Percentiles rank a stretch among this genome's conserved stretches.
phyloP scores from a whole-genome alignment of 192 early-diverging fungal genomes.

The Coemansia sp. region DNA sequence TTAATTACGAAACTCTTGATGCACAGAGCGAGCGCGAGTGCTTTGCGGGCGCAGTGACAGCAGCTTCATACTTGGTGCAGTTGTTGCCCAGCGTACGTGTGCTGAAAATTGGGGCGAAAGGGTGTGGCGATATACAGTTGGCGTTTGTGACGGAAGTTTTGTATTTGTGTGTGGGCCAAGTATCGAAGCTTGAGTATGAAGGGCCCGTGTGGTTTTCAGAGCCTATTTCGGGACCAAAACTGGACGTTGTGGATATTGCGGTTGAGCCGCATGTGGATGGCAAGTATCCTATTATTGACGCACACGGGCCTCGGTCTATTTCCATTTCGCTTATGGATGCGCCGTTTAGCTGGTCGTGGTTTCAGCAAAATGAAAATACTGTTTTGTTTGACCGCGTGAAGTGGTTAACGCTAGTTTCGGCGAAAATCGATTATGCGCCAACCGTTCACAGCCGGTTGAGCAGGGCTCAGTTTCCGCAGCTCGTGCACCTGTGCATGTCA shows the following conservation, averaged over 20 bases:
- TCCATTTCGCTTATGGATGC: too few relatives aligned
- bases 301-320: too few relatives aligned
- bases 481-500: not conserved
- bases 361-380: not conserved
- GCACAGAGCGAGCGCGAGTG: not conserved
- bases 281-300: too few relatives aligned
- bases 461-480: not conserved
- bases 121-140: not conserved
- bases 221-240: not conserved
- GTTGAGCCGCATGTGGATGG: too few relatives aligned
- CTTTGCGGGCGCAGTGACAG: not conserved
- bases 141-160: not conserved
- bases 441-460: not conserved
- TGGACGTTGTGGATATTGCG: not conserved
- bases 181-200: not conserved
- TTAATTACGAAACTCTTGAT: not conserved
- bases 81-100: not conserved
- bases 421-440: not conserved
- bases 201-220: not conserved
- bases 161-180: not conserved
- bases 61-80: not conserved
- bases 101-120: not conserved
- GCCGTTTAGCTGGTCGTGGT: too few relatives aligned
- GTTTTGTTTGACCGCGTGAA: not conserved
- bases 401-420: not conserved